A percentile compares a stretch with the other conserved stretches of the same genome.
phyloP scores from a whole-genome alignment of 2,329 filamentous ascomycete genomes.

The Scedosporium dehoogii region DNA sequence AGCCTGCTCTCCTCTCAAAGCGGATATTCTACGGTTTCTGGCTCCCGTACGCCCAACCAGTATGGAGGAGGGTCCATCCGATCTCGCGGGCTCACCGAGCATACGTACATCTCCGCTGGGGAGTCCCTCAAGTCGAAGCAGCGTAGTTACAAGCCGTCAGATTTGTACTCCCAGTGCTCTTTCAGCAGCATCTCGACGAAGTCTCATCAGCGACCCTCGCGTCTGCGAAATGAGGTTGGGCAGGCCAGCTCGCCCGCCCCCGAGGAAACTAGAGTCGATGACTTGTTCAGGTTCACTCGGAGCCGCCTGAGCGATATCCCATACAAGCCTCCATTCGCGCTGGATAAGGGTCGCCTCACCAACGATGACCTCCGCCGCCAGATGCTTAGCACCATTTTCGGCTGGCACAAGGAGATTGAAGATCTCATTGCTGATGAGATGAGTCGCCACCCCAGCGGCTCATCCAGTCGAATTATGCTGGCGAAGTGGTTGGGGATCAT shows the following conservation, averaged over 20 bases:
- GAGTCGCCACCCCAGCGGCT: constrained; percentile 60
- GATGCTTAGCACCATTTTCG: constrained; percentile 91
- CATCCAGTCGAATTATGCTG: constrained; percentile 70
- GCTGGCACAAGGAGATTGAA: constrained; percentile 80
- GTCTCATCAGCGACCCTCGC: constrained; percentile 47
- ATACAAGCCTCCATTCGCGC: constrained; percentile 57
- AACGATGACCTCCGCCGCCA: constrained; percentile 76
- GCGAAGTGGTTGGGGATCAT: constrained; percentile 89
- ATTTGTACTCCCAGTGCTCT: constrained; percentile 47
- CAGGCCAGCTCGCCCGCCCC: constrained; percentile 35
- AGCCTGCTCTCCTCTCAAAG: constrained; percentile 58
- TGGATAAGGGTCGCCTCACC: constrained; percentile 51
- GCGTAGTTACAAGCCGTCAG: constrained; percentile 26
- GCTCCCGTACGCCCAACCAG: constrained; percentile 40
- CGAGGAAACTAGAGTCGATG: constrained; percentile 38
- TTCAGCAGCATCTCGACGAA: constrained; percentile 39
- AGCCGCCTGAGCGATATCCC: constrained; percentile 73
- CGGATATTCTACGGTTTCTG: constrained; percentile 44
- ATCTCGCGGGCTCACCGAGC: constrained; percentile 48
- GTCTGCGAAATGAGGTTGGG: constrained; percentile 69
- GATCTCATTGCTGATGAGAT: constrained; percentile 79
- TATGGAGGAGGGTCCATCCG: constrained; percentile 36
- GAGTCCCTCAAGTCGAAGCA: constrained; percentile 36
- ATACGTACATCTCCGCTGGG: constrained; percentile 59
- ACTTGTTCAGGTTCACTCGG: constrained; percentile 80